These are phyloP conservation scores for Hypsizygus marmoreus DNA, from an alignment of 768 basidiomycete genomes.

Conservation along the genomic window DNA sequence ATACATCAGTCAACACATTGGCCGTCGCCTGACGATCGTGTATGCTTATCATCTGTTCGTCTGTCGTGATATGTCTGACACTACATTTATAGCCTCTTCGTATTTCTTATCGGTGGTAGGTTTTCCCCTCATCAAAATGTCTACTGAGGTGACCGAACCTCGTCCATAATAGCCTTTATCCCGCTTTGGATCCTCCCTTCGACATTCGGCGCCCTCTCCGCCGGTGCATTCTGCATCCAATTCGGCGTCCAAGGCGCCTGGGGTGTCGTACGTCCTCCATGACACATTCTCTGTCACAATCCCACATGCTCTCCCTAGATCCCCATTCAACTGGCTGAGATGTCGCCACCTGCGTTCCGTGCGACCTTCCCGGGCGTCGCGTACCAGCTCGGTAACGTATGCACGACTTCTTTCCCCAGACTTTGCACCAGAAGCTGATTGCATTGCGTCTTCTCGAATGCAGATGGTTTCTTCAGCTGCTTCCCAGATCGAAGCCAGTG, in stretches of 20 bases:
- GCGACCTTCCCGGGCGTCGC: slow-evolving; percentile 84
- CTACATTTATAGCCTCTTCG: slow-evolving; percentile 43
- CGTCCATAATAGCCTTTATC: slow-evolving; percentile 60
- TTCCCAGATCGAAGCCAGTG: slow-evolving; percentile 78
- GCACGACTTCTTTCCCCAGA: slow-evolving; percentile 22
- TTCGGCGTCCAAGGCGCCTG: slow-evolving; percentile 88
- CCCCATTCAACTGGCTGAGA: slow-evolving; percentile 80
- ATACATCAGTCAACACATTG: slow-evolving; percentile 10
- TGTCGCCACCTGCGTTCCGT: slow-evolving; percentile 86
- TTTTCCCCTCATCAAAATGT: no score
- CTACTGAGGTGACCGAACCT: no score
- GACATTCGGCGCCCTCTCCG: slow-evolving; percentile 65
- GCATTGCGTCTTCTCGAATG: neutral
- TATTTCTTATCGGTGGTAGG: slow-evolving; percentile 54
- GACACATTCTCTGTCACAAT: neutral
- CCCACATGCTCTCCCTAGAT: slow-evolving; percentile 45
- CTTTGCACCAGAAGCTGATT: neutral
- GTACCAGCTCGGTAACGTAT: slow-evolving; percentile 79
- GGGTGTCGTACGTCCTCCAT: slow-evolving; percentile 69
- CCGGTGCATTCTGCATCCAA: slow-evolving; percentile 85
- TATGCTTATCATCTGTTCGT: neutral
- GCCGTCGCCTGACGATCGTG: slow-evolving; percentile 13
- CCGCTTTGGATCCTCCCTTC: slow-evolving; percentile 82
- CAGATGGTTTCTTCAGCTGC: slow-evolving; percentile 71
- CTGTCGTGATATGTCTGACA: neutral